Evolutionary conservation across 2,329 filamentous ascomycete species (phyloP).

Genomic region (Botrytis sinoallii): DNA sequence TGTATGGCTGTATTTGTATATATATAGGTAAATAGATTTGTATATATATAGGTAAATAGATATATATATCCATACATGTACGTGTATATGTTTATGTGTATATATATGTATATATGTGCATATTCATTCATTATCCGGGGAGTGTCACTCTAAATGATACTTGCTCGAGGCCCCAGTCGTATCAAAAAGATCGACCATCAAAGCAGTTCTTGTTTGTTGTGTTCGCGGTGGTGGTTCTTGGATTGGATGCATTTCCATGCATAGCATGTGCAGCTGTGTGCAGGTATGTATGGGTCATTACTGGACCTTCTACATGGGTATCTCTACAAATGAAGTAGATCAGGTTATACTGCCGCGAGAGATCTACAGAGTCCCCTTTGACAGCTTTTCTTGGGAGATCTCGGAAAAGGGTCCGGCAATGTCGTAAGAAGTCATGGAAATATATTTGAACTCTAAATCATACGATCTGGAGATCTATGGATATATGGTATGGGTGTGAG

Average conservation of each 20-base stretch:
- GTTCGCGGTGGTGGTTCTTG: neutral
- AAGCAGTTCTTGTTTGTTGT: neutral
- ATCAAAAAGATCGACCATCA: neutral
- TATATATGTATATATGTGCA: neutral
- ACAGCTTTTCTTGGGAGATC: neutral
- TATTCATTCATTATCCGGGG: neutral
- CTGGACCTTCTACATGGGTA: neutral
- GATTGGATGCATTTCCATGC: neutral
- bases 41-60: too few species aligned
- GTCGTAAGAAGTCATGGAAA: neutral
- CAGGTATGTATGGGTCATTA: neutral
- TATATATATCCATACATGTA: too few species aligned
- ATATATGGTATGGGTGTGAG: too few species aligned
- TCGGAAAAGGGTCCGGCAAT: neutral
- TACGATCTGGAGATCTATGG: neutral
- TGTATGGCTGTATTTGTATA: too few species aligned
- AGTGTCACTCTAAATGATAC: neutral
- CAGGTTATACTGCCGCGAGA: neutral
- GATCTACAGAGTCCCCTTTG: neutral
- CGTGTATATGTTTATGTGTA: too few species aligned
- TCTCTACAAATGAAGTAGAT: neutral
- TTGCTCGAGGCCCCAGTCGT: neutral
- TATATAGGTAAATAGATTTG: too few species aligned
- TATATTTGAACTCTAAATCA: neutral
- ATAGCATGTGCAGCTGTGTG: neutral